Evolutionary conservation across 768 basidiomycete genomes (phyloP).

Genomic region (Cantharellus anzutake): DNA sequence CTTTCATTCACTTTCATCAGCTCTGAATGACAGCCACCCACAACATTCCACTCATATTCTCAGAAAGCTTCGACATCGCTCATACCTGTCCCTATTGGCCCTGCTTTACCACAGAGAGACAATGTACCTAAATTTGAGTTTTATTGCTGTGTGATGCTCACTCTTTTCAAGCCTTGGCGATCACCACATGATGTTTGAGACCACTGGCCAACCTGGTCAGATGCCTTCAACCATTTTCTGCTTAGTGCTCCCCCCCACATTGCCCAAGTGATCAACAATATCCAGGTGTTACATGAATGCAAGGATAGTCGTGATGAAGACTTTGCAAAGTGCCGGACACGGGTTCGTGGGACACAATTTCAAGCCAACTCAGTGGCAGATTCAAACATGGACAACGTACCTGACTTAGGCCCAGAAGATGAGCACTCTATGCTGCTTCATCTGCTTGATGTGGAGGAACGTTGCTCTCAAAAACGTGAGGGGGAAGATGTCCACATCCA

Average conservation of each 20-base stretch:
- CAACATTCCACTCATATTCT: conserved; percentile 10
- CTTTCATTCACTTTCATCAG: background rate
- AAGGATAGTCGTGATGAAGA: background rate
- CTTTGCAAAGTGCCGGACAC: background rate
- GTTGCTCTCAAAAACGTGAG: too few relatives aligned
- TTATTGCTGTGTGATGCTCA: conserved; percentile 23
- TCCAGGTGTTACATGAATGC: background rate
- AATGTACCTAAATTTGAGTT: conserved; percentile 2
- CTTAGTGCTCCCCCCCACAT: background rate
- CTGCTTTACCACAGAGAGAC: conserved; percentile 18
- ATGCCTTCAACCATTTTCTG: conserved; percentile 14
- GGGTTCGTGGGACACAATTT: background rate
- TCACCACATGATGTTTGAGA: conserved; percentile 13
- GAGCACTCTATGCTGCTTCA: too few relatives aligned
- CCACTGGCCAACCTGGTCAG: conserved; percentile 13
- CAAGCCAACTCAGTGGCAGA: too few relatives aligned
- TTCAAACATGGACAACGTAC: too few relatives aligned
- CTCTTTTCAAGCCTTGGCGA: conserved; percentile 28
- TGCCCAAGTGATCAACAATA: background rate
- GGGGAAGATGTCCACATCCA: too few relatives aligned
- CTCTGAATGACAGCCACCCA: conserved; percentile 9
- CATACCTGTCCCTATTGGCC: conserved; percentile 21
- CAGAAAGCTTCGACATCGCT: background rate
- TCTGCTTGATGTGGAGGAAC: too few relatives aligned
- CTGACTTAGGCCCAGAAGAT: too few relatives aligned